Evolutionary conservation across 2,329 filamentous ascomycete genomes (phyloP), one percentile per base, ranked within the genome.

Genomic region (Rhexocercosporidium sp.): DNA sequence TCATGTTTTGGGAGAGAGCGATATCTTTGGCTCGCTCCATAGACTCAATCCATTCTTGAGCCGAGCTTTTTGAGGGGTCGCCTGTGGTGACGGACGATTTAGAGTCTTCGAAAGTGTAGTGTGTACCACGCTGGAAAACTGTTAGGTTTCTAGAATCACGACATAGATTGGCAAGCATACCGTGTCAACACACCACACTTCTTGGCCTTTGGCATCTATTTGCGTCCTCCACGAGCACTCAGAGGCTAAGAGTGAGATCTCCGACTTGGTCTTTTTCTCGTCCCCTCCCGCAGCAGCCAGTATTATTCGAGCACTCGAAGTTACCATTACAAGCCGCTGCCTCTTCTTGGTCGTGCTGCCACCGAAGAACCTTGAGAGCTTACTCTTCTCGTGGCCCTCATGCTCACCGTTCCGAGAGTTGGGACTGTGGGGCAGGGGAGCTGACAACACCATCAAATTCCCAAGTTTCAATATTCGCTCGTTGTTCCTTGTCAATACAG

Each of bases 401-500:
- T 82, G 80, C 66, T 90, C 89, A 46, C 88, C 88, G 71, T 88
- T 86, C 75, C 90, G 93, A 41, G 89, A 88, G 64, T 89, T 89
- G 0, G 92, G 88, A 69, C 89, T 92, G 75, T 92, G 91, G 11
- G 92, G 86, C 62, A 94, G 85, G 11, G 94, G 91, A 2, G 92
- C 88, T 6, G 93, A 91, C 46, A 92, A 85, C 8, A 99, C 94
- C 79, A 94, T 87, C 70, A 97, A 82, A 75, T 99, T 97, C 1
- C 96, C 96, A 25, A 99, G 84, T 78, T 97, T 97, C 70, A 99
- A 80, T 72, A 99, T 99, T 41, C 96, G 88, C 79, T 99, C 96
- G 76, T 98, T 97, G 67, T 89, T 90, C 75, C 90, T 90, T 11
- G 92, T 97, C 64, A 99, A 83, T 4, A 99, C 94, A 0, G 96